These are phyloP conservation scores for Ballota nigra DNA, from an alignment of 257 asterid species.

Conservation along the genomic window DNA sequence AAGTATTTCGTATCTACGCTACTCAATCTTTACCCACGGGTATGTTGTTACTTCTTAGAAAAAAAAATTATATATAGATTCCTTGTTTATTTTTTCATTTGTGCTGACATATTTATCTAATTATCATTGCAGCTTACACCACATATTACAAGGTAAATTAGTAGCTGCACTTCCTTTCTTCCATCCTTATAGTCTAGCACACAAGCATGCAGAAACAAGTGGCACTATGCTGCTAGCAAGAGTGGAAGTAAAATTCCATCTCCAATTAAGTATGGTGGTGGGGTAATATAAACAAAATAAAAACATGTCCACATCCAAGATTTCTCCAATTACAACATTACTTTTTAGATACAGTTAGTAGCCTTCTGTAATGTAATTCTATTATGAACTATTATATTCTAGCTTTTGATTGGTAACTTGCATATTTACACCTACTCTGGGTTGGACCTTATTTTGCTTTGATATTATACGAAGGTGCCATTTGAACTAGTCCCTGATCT, in stretches of 20 bases:
- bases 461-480: conserved; percentile 64
- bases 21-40: conserved; percentile 54
- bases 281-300: neutral
- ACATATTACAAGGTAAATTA: conserved; percentile 74
- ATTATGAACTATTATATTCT: neutral
- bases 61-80: conserved; percentile 4
- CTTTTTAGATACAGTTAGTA: neutral
- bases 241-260: conserved; percentile 19
- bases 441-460: conserved; percentile 16
- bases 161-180: conserved; percentile 21
- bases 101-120: conserved; percentile 17
- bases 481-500: conserved; percentile 97
- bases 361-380: neutral
- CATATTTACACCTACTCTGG: conserved; percentile 9
- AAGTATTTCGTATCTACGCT: conserved; percentile 58
- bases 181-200: neutral
- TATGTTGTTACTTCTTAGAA: conserved; percentile 23
- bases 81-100: neutral
- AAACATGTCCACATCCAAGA: neutral
- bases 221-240: conserved; percentile 5
- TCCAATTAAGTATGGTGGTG: neutral
- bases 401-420: neutral
- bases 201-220: conserved; percentile 16
- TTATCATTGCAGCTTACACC: conserved; percentile 60
- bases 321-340: conserved; percentile 2